Percentiles rank a stretch among this genome's conserved stretches.
phyloP scores from a whole-genome alignment of 1,284 basidiomycete species.

The Ceratobasidium sp. region DNA sequence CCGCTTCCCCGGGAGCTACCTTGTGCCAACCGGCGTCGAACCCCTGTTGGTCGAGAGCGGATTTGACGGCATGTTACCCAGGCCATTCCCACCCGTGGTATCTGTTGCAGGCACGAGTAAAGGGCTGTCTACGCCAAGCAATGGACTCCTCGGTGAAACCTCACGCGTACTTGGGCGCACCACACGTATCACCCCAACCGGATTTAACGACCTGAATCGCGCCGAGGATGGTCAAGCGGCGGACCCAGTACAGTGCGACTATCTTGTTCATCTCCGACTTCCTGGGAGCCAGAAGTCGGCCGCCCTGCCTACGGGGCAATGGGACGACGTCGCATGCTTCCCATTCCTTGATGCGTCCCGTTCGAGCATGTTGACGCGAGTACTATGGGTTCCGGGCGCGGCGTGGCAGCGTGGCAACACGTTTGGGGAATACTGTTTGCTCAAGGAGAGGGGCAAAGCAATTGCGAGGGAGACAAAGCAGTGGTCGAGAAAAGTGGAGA shows the following conservation, averaged over 20 bases:
- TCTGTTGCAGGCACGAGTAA: conserved; percentile 40
- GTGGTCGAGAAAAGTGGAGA: conserved; percentile 26
- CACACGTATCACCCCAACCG: conserved; percentile 65
- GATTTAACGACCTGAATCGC: conserved; percentile 88
- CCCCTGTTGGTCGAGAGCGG: conserved; percentile 90
- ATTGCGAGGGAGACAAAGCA: conserved; percentile 42
- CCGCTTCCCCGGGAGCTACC: conserved; percentile 89
- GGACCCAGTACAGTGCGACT: conserved; percentile 75
- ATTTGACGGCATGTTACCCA: conserved; percentile 88
- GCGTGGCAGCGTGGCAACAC: conserved; percentile 62
- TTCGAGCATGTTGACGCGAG: conserved; percentile 73
- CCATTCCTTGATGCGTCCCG: conserved; percentile 83
- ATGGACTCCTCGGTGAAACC: conserved; percentile 10
- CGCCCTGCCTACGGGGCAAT: conserved; percentile 66
- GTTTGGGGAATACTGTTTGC: conserved; percentile 59
- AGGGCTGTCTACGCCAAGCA: conserved; percentile 45
- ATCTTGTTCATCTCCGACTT: conserved; percentile 86
- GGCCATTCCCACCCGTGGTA: conserved; percentile 64
- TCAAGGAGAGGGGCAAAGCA: conserved; percentile 48
- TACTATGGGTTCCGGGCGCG: conserved; percentile 77
- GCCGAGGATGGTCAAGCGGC: conserved; percentile 72
- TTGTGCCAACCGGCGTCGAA: conserved; percentile 82
- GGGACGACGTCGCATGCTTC: conserved; percentile 78
- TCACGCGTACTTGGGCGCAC: conserved; percentile 16
- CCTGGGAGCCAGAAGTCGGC: conserved; percentile 62